A percentile compares a stretch with the other conserved stretches of the same genome.
Conservation (phyloP, 140 eudicot species). For the Ambrosia hybrid region DNA sequence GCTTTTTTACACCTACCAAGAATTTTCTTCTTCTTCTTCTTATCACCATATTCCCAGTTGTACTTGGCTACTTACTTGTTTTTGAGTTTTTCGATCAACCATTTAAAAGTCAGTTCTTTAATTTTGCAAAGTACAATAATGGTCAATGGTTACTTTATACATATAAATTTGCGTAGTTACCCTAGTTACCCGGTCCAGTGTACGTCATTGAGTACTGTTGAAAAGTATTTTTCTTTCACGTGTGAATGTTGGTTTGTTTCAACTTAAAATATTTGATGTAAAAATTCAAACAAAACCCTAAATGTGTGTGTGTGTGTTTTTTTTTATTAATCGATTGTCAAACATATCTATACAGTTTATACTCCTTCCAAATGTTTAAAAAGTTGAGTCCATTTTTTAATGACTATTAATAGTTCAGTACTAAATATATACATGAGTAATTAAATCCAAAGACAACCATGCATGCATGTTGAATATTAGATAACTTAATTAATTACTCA, state of each 20-base stretch:
- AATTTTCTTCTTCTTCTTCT: background rate
- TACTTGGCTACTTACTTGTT: background rate
- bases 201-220: background rate
- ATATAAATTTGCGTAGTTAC: background rate
- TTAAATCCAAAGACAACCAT: too few relatives aligned
- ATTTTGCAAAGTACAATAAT: background rate
- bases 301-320: too few relatives aligned
- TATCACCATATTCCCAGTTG: too few relatives aligned
- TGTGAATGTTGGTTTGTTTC: background rate
- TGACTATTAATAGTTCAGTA: too few relatives aligned
- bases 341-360: too few relatives aligned
- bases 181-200: too few relatives aligned
- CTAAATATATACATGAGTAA: too few relatives aligned
- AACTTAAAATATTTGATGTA: background rate
- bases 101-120: background rate
- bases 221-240: background rate
- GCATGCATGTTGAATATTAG: too few relatives aligned
- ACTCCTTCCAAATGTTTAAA: too few relatives aligned
- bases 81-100: background rate
- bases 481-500: too few relatives aligned
- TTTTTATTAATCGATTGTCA: too few relatives aligned
- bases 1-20: background rate
- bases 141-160: background rate
- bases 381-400: too few relatives aligned
- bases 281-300: background rate